Base-by-base conservation (phyloP, 2,329 filamentous ascomycete genomes). In the Coniochaeta pulveracea region DNA sequence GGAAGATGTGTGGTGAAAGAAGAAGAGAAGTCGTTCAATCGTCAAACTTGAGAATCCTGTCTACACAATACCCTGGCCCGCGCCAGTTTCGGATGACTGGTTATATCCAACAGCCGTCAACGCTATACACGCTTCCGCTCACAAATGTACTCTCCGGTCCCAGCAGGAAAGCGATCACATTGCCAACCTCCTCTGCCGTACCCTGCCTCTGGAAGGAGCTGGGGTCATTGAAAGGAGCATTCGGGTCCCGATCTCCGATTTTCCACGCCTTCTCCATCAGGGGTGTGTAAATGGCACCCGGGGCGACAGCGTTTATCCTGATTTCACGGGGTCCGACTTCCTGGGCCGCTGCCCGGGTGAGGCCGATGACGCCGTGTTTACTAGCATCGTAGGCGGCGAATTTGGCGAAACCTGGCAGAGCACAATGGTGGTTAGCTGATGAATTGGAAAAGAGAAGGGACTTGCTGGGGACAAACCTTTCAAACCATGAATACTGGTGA, bases 1-100 rank as follows among this genome's bases (percentile, higher is more conserved):
- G 2, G 76, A 84, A 39, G 85, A 95, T 59, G 88, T 98, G 34
- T 95, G 83, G 78, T 88, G 55, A 65, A 35, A n/a, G 19, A 25
- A 9, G 10, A 19, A 8, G 26, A 18, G 6, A 21, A 9, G 14
- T 10, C 5, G 16, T 16, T 31, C 17, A 23, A 31, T 16, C 14
- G 28, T 10, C 17, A 26, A 9, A 26, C 19, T 15, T 35, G 10
- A 19, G 21, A 22, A 15, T 18, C 25, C n/a, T n/a, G 19, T 23
- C 22, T 21, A 21, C 5, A 5, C 6, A 19, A 26, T 10, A 8
- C 4, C 12, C 11, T 4, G 33, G 12, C 12, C 19, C 19, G 10
- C 27, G 24, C 16, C 29, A 18, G 17, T 10, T 12, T 33, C 27
- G 39, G 16, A 34, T 36, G 4, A 19, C 12, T 10, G n/a, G 10